Evolutionary conservation across 164 flowering plant species (phyloP).

Genomic region (Platanus orientalis): DNA sequence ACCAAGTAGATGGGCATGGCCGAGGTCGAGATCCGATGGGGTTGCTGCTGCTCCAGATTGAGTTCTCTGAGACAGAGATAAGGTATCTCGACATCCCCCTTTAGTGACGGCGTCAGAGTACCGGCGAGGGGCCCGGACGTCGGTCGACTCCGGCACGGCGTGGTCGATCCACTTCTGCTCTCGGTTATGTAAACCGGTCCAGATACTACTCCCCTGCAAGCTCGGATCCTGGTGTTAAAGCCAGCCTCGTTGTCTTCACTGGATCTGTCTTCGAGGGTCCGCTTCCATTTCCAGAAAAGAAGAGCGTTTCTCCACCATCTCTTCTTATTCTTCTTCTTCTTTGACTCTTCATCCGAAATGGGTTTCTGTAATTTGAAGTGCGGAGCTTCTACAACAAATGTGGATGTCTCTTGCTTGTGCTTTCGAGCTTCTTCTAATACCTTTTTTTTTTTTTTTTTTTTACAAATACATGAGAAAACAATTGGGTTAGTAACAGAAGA

Average conservation of each 20-base stretch:
- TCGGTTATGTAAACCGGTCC: constrained; percentile 71
- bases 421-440: constrained; percentile 73
- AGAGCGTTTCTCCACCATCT: constrained; percentile 79
- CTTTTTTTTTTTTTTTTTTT: constrained; percentile 17
- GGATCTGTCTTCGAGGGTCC: constrained; percentile 15
- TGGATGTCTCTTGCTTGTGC: constrained; percentile 45
- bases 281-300: constrained; percentile 53
- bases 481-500: neutral
- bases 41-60: constrained; percentile 39
- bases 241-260: constrained; percentile 18
- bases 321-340: constrained; percentile 45
- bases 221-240: constrained; percentile 24
- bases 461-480: neutral
- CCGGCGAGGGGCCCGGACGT: constrained; percentile 69
- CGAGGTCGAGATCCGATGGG: constrained; percentile 47
- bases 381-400: constrained; percentile 52
- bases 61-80: constrained; percentile 75
- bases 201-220: constrained; percentile 44
- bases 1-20: constrained; percentile 79
- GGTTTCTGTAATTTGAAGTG: constrained; percentile 87
- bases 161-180: constrained; percentile 50
- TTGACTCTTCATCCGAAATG: constrained; percentile 48
- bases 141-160: constrained; percentile 53
- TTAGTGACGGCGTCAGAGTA: constrained; percentile 36
- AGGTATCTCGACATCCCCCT: constrained; percentile 47